phyloP scores from a whole-genome alignment of 2,329 filamentous ascomycete genomes.

The Scedosporium apiospermum region DNA sequence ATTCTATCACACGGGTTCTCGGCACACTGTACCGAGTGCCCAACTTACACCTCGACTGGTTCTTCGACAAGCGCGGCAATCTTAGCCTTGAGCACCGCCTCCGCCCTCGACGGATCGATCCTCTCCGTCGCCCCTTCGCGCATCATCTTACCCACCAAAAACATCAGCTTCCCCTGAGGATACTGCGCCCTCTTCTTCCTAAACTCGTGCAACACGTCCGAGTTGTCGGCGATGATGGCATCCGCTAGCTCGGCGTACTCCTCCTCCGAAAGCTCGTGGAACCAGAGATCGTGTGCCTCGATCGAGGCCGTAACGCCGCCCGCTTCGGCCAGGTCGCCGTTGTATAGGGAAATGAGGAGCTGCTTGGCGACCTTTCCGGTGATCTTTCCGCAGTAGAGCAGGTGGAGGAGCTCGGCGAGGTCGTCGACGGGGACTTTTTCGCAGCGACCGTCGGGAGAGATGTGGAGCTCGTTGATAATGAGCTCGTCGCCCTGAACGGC shows the following conservation, averaged over 20 bases:
- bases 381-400: slow-evolving; percentile 38
- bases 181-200: slow-evolving; percentile 28
- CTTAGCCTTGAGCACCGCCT: slow-evolving; percentile 30
- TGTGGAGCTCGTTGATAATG: slow-evolving; percentile 33
- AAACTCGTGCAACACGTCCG: slow-evolving; percentile 37
- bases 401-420: slow-evolving; percentile 41
- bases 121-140: slow-evolving; percentile 41
- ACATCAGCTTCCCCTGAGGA: slow-evolving; percentile 52
- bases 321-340: slow-evolving; percentile 28
- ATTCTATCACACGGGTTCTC: background rate
- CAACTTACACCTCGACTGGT: background rate
- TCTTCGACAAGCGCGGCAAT: slow-evolving; percentile 2
- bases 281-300: slow-evolving; percentile 41
- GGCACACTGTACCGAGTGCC: background rate
- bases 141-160: slow-evolving; percentile 50
- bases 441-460: slow-evolving; percentile 38
- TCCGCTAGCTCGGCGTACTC: slow-evolving; percentile 41
- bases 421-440: slow-evolving; percentile 32
- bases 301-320: slow-evolving; percentile 34
- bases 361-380: slow-evolving; percentile 50
- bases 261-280: slow-evolving; percentile 34
- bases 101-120: slow-evolving; percentile 43
- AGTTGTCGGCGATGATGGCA: slow-evolving; percentile 33
- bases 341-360: slow-evolving; percentile 42
- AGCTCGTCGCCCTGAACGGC: slow-evolving; percentile 42